Percentiles rank a stretch among this genome's conserved stretches.
Evolutionary conservation across 163 green algal genomes (phyloP).

Genomic region (Scenedesmus sp.): DNA sequence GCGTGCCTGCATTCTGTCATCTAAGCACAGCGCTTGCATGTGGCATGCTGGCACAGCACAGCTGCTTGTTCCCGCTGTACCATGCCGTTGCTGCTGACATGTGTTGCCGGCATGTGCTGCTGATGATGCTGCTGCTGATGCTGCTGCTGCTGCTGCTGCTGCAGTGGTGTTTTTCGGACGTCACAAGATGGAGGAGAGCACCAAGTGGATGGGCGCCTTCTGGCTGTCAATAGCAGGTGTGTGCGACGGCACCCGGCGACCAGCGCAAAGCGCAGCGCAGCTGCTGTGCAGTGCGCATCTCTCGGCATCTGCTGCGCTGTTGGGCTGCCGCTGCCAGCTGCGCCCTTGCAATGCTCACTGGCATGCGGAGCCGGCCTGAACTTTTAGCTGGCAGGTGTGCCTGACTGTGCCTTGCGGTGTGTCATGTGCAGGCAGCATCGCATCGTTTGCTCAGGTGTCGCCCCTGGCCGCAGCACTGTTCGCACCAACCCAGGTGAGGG

Average conservation of each 20-base stretch:
- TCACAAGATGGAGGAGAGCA: conserved; percentile 65
- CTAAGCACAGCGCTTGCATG: too few relatives aligned
- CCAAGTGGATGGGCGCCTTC: conserved; percentile 78
- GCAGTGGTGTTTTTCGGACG: conserved; percentile 77
- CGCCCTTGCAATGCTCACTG: not conserved
- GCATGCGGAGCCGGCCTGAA: not conserved
- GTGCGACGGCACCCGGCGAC: not conserved
- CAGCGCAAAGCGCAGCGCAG: not conserved
- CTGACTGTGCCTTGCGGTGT: not conserved
- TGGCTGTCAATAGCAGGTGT: conserved; percentile 65
- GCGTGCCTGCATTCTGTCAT: too few relatives aligned
- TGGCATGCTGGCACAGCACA: too few relatives aligned
- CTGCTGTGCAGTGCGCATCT: not conserved
- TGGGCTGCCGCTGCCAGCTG: not conserved
- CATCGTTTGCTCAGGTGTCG: conserved; percentile 62
- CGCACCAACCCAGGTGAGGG: conserved; percentile 64
- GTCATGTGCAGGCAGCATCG: conserved; percentile 55
- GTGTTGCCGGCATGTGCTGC: not conserved
- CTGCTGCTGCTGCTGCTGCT: conserved; percentile 16
- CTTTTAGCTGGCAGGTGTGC: not conserved
- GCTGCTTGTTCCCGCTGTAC: too few relatives aligned
- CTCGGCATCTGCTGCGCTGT: not conserved
- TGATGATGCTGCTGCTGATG: not conserved
- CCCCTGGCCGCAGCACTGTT: conserved; percentile 67
- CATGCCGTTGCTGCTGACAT: not conserved